phyloP scores from a whole-genome alignment of 768 basidiomycete genomes.

The Mycena epipterygia region DNA sequence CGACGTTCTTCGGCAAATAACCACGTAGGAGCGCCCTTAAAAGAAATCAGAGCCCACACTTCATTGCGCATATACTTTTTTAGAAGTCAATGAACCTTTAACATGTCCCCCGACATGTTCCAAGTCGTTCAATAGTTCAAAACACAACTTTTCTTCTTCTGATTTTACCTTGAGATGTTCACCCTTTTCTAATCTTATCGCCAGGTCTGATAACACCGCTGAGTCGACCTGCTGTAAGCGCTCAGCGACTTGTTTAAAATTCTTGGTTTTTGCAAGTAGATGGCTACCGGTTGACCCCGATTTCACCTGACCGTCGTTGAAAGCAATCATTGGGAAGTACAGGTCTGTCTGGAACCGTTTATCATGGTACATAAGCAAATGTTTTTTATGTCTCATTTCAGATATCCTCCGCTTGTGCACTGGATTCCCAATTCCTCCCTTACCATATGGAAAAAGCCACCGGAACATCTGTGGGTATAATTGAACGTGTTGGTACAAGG shows the following conservation, averaged over 20 bases:
- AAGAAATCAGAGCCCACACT: conserved; percentile 35
- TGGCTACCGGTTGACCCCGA: neutral
- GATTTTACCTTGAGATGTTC: conserved; percentile 42
- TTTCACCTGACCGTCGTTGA: conserved; percentile 6
- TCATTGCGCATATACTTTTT: conserved; percentile 43
- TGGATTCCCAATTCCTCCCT: neutral
- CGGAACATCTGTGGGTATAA: conserved; percentile 8
- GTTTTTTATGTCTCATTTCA: neutral
- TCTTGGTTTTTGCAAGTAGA: neutral
- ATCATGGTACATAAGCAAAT: neutral
- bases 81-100: conserved; percentile 41
- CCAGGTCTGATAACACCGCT: neutral
- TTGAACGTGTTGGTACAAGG: neutral
- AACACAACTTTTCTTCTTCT: conserved; percentile 51
- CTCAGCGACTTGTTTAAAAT: neutral
- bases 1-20: conserved; percentile 51
- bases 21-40: conserved; percentile 47
- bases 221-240: neutral
- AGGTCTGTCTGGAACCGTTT: conserved; percentile 2
- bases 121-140: conserved; percentile 47
- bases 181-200: conserved; percentile 33
- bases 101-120: conserved; percentile 51
- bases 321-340: conserved; percentile 11
- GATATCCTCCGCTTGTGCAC: neutral
- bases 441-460: conserved; percentile 1